Conservation (phyloP, 306 rosid genomes). For the Benincasa hispida region DNA sequence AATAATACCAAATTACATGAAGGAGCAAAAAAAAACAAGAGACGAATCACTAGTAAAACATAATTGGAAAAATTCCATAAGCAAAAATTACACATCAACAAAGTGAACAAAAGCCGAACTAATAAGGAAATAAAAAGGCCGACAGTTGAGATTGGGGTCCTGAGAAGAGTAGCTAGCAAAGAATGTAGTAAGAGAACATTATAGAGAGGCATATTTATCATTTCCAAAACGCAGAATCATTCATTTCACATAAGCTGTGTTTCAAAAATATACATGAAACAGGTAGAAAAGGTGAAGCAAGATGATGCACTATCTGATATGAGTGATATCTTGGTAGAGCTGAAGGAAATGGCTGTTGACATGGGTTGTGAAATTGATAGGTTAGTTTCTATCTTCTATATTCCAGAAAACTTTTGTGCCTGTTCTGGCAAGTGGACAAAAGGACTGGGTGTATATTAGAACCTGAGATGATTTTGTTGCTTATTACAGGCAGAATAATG, state of each 20-base stretch:
- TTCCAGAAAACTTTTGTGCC: not conserved
- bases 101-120: too few species aligned
- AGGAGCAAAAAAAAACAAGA: too few species aligned
- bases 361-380: constrained; percentile 89
- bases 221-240: not conserved
- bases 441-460: not conserved
- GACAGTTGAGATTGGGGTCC: too few species aligned
- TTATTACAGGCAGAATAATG: constrained; percentile 55
- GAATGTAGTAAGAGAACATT: too few species aligned
- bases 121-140: too few species aligned
- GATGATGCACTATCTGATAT: constrained; percentile 76
- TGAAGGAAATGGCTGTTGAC: constrained; percentile 89
- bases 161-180: too few species aligned
- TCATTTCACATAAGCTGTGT: not conserved
- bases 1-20: too few species aligned
- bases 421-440: not conserved
- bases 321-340: constrained; percentile 73
- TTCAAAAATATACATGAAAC: constrained; percentile 12
- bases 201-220: not conserved
- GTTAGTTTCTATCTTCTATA: constrained; percentile 25
- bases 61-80: too few species aligned
- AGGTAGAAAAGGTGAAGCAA: constrained; percentile 77
- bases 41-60: too few species aligned
- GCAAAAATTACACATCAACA: too few species aligned
- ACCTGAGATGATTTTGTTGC: not conserved